Evolutionary conservation across 2,329 filamentous ascomycete genomes (phyloP).

Genomic region (Talaromyces atroroseus): DNA sequence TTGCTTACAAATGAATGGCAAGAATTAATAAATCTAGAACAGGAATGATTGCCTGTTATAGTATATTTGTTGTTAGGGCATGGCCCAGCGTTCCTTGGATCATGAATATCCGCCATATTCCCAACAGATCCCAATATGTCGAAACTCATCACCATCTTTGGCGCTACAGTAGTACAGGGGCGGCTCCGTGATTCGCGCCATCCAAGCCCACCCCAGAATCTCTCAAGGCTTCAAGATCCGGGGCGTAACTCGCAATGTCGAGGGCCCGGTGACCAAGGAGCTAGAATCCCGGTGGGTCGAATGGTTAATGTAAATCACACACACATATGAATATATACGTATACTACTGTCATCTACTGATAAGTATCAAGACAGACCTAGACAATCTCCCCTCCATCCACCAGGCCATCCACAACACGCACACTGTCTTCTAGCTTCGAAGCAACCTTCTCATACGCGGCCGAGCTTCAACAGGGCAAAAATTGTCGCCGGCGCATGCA

Average conservation of each 20-base stretch:
- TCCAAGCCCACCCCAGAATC: slow-evolving; percentile 41
- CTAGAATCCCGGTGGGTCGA: slow-evolving; percentile 46
- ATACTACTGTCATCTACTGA: background rate
- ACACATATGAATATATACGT: no score
- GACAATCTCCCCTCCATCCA: slow-evolving; percentile 42
- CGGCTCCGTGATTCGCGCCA: slow-evolving; percentile 46
- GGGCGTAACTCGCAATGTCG: slow-evolving; percentile 50
- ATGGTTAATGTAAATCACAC: slow-evolving; percentile 39
- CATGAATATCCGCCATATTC: no score
- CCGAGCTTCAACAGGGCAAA: slow-evolving; percentile 25
- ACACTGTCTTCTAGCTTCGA: slow-evolving; percentile 46
- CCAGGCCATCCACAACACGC: slow-evolving; percentile 41
- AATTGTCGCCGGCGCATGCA: slow-evolving; percentile 29
- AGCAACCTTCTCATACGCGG: slow-evolving; percentile 20
- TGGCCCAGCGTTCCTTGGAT: no score
- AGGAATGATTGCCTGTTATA: no score
- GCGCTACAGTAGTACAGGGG: slow-evolving; percentile 58
- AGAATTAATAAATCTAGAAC: no score
- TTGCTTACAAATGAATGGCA: no score
- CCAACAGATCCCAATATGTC: slow-evolving; percentile 52
- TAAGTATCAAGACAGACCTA: slow-evolving; percentile 47
- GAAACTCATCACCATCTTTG: slow-evolving; percentile 49
- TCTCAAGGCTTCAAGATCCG: slow-evolving; percentile 48
- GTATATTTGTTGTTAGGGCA: no score
- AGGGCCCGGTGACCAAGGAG: slow-evolving; percentile 40